A percentile compares a stretch with the other conserved stretches of the same genome.
These are phyloP conservation scores for Didymosphaeria variabile DNA, from an alignment of 2,329 filamentous ascomycete genomes.

Conservation along the genomic window DNA sequence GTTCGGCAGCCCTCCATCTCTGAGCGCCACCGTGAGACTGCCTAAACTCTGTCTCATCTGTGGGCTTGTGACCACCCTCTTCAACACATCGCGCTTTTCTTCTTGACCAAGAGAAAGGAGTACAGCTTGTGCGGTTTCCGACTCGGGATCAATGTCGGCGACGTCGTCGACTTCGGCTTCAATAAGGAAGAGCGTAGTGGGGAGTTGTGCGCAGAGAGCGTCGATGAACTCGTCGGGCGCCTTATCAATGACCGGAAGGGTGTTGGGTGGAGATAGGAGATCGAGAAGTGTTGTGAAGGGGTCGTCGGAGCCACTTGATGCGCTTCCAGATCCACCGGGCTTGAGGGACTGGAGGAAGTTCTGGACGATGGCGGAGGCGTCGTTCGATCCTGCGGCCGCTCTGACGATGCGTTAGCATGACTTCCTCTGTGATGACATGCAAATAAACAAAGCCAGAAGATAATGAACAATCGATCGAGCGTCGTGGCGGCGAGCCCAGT, in stretches of 20 bases:
- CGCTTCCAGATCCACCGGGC: constrained; percentile 53
- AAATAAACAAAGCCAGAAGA: constrained; percentile 16
- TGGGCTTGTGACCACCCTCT: constrained; percentile 84
- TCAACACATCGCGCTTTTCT: constrained; percentile 83
- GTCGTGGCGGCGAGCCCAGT: constrained; percentile 42
- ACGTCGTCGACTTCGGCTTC: constrained; percentile 72
- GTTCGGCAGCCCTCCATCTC: constrained; percentile 89
- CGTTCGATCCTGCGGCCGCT: constrained; percentile 63
- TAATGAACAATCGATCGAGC: constrained; percentile 27
- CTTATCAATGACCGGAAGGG: constrained; percentile 78
- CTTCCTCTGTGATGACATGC: constrained; percentile 11
- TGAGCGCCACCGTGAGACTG: constrained; percentile 84
- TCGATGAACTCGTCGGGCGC: constrained; percentile 73
- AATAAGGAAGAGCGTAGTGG: constrained; percentile 79
- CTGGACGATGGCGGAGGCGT: constrained; percentile 81
- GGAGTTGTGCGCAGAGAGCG: constrained; percentile 78
- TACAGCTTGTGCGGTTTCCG: constrained; percentile 74
- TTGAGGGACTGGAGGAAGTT: constrained; percentile 88
- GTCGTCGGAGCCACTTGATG: constrained; percentile 60
- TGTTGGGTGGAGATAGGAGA: constrained; percentile 79
- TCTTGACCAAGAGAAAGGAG: constrained; percentile 75
- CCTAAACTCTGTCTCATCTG: constrained; percentile 89
- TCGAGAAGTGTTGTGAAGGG: constrained; percentile 86
- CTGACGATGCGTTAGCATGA: constrained; percentile 38
- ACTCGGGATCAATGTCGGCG: constrained; percentile 71